Base-by-base conservation (phyloP, 2,329 filamentous ascomycete species). In the Calonectria crousiana region DNA sequence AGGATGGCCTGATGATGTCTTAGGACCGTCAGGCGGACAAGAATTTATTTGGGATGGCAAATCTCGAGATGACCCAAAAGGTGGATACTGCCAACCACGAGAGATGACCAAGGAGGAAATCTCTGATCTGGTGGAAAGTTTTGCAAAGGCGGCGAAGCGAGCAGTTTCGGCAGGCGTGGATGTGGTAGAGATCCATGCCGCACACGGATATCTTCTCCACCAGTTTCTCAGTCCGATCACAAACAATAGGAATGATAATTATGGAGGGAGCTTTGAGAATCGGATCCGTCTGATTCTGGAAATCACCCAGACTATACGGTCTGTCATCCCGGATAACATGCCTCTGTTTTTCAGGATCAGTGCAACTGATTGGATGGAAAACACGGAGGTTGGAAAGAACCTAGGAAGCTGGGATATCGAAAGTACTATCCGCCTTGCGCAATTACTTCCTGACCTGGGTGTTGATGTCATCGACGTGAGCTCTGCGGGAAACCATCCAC, bases 391-490 rank as follows among this genome's bases (percentile, higher is more conserved):
- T 9, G 51, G 23, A 3, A 53, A 53, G 28, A 32, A 20, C 1
- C 6, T 53, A 16, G 51, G 51, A 30, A 91, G 90, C 78, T 97
- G 94, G 94, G 93, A 89, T 0, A 76, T 91, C 6, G 89, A 91
- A 20, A 89, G 96, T 69, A 92, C 91, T 0, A 87, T 91, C 26
- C 86, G 87, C 64, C 89, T 96, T 2, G 93, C 94, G 0, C 83
- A 88, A 52, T 84, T 92, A 0, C 86, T 96, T 0, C 92, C 92
- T 0, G 89, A 91, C 0, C 87, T 85, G 16, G 94, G 94, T 4
- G 90, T 96, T 11, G 94, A 97, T 82, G 84, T 96, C 6, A 84
- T 97, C 1, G 95, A 97, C 79, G 90, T 95, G 20, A 93, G 90
- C 6, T 90, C 89, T 1, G 94, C 91, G 1, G 95, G 94, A 8